Evolutionary conservation across 805 yeast species (phyloP), one percentile per base, ranked within the genome.

Genomic region (Cyberlindnera samutprakarnensis): DNA sequence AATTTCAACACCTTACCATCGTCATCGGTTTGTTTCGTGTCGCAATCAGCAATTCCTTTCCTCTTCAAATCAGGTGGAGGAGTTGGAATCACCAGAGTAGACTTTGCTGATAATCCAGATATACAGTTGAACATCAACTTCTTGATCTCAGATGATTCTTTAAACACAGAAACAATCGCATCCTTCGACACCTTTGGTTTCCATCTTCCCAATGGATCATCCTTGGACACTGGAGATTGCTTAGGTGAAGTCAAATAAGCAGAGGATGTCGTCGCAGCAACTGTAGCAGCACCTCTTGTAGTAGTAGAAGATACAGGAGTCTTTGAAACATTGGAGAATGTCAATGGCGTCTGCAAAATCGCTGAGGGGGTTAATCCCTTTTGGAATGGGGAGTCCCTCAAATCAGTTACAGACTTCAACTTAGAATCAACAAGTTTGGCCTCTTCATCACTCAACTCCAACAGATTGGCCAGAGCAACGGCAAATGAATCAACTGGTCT

Each of bases 331-430:
- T 39, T 44, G 4, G 55, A 41, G 23, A 51, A 49, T 1, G 52
- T 46, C 36, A 49, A 28, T 3, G 56, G 56, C 1, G 56, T 51
- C 30, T 51, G 56, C 12, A 51, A 23, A 11, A 51, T 43, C 1
- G 56, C 42, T 5, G 54, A 51, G 6, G 56, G 56, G 1, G 56
- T 51, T 19, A 51, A 28, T 4, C 49, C 45, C 33, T 44, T 50
- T 6, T 44, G 32, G 22, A 41, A 30, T 18, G 51, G 47, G 2
- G 54, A 38, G 10, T 28, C 23, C 23, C 36, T 42, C 5, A 33
- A 25, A 3, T 43, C 51, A 23, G 18, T 13, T 11, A 9, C 8
- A 14, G 31, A 24, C 25, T 43, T 44, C 15, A 32, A 36, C 19
- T 38, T 43, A 1, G 44, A 32, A n/a, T 45, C 48, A 7, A 44